Evolutionary conservation across 176 grass and related monocot genomes (phyloP), one percentile per base, ranked within the genome.

Genomic region (Zoysia japonica): DNA sequence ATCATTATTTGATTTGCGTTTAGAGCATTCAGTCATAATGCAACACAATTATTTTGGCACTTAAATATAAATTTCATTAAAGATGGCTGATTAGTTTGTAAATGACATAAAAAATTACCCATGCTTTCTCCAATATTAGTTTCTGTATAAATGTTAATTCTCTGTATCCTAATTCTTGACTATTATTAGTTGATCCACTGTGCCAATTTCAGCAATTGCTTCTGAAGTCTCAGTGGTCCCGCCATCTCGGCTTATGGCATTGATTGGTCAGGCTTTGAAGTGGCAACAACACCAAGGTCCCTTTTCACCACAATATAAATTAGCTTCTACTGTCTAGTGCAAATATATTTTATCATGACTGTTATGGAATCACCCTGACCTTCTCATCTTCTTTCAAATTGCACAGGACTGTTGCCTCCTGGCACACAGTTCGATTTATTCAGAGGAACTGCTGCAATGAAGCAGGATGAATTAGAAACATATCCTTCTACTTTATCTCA

Each of bases 371-470:
- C 53, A 37, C 87, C 20, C 39, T 74, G 63, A 76, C 42, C 12
- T 80, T 48, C 67, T 47, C 64, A 70, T 74, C 57, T 65, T 69
- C 59, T 19, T 64, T 80, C 61, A 42, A 81, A 16, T 85, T 60
- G 70, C 41, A 35, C 66, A 99, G 96, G 96, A 76, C 83, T 99
- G 75, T 80, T 99, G 71, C 96, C 96, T 3, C 92, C 96, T 72
- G 90, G 92, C 75, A 95, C 96, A 73, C 96, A 99, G 78, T 99
- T 99, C 75, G 96, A 99, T 92, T 95, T 99, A 67, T 99, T 99
- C 80, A 91, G 96, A 76, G 96, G 96, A 83, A 99, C 96, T 12
- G 90, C 96, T 82, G 96, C 92, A 79, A 93, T 99, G 96, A 99
- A 95, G 61, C 96, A 99, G 89, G 96, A 93, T 69, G 96, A 99